phyloP scores from a whole-genome alignment of 495 filamentous ascomycete species.

The Cairneyella variabilis region DNA sequence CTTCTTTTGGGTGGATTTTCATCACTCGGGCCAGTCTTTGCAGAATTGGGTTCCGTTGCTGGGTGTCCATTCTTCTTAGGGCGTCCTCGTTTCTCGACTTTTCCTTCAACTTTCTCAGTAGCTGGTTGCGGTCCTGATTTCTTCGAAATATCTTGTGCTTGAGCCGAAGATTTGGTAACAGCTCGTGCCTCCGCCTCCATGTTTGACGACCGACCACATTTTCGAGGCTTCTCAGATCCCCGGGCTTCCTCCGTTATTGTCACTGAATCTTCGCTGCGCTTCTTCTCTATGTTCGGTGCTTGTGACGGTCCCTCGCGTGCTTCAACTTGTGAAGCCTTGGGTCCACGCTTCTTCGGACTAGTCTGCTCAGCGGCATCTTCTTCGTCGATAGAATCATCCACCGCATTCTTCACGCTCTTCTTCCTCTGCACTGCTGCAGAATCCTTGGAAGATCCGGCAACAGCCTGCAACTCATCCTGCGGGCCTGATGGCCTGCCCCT shows the following conservation, averaged over 20 bases:
- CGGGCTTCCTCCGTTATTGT: neutral
- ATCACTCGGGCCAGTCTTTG: no score
- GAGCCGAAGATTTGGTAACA: neutral
- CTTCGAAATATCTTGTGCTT: neutral
- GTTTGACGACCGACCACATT: constrained; percentile 10
- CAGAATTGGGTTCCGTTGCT: neutral
- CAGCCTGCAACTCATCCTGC: neutral
- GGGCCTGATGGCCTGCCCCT: neutral
- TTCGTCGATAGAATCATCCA: neutral
- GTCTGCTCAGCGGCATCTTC: neutral
- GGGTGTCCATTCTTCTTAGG: neutral
- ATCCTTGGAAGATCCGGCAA: neutral
- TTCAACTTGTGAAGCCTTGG: neutral
- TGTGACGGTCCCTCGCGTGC: neutral
- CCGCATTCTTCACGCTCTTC: neutral
- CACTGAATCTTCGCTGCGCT: neutral
- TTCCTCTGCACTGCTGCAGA: neutral
- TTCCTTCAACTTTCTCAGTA: neutral
- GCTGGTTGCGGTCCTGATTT: neutral
- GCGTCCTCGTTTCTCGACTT: neutral
- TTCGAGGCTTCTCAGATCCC: neutral
- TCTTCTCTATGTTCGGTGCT: neutral
- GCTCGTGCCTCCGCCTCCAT: constrained; percentile 1
- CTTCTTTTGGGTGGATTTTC: constrained; percentile 2
- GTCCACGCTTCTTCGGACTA: neutral